These are phyloP conservation scores for Exophiala viscosa DNA, from an alignment of 2,329 filamentous ascomycete genomes.

Conservation along the genomic window DNA sequence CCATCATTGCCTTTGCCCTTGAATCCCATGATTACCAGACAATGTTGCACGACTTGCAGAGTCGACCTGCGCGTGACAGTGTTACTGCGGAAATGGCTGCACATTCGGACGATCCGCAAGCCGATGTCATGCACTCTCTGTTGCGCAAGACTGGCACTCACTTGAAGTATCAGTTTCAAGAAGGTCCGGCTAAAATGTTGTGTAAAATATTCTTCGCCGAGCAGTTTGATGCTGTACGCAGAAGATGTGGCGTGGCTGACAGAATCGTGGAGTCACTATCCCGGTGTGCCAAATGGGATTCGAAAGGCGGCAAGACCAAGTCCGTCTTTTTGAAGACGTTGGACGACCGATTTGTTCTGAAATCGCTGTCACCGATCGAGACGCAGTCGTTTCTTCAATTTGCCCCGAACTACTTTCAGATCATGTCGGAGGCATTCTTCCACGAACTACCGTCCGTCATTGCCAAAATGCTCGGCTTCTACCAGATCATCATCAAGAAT, in stretches of 20 bases:
- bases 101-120: conserved; percentile 52
- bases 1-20: conserved; percentile 87
- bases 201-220: conserved; percentile 99
- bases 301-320: conserved; percentile 95
- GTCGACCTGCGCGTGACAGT: conserved; percentile 20
- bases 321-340: conserved; percentile 95
- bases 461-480: conserved; percentile 98
- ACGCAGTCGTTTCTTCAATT: conserved; percentile 92
- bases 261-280: conserved; percentile 94
- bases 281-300: conserved; percentile 95
- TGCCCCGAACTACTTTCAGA: conserved; percentile 92
- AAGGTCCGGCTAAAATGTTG: conserved; percentile 89
- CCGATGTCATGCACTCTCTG: conserved; percentile 78
- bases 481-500: conserved; percentile 96
- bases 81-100: conserved; percentile 31
- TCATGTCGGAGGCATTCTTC: conserved; percentile 95
- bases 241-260: conserved; percentile 89
- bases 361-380: conserved; percentile 85
- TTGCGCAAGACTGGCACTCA: conserved; percentile 84
- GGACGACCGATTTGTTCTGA: conserved; percentile 89
- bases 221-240: conserved; percentile 89
- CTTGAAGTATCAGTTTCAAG: conserved; percentile 91
- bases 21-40: conserved; percentile 81
- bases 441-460: conserved; percentile 94
- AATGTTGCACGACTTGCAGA: conserved; percentile 60